phyloP scores from a whole-genome alignment of 2,329 filamentous ascomycete genomes.

The Penicillium corylophilum region DNA sequence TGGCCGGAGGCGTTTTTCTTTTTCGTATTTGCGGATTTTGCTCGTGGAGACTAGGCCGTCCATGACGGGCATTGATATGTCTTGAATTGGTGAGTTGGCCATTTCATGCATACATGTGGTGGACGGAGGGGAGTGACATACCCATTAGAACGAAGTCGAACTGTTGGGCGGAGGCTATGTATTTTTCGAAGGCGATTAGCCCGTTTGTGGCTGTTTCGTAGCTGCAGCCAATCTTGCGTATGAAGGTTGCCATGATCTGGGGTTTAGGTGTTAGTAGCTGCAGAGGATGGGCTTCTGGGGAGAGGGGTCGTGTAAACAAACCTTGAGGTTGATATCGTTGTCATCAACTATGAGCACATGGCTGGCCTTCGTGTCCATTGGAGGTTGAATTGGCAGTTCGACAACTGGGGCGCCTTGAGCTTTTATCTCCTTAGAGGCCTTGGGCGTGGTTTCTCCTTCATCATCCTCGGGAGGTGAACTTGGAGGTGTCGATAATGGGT shows the following conservation, averaged over 20 bases:
- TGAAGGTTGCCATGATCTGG: constrained; percentile 39
- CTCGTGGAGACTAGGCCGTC: constrained; percentile 45
- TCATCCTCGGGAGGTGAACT: background rate
- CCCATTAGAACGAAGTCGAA: constrained; percentile 40
- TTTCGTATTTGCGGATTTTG: constrained; percentile 40
- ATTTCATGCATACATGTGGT: background rate
- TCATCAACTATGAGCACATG: constrained; percentile 44
- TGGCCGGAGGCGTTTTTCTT: constrained; percentile 21
- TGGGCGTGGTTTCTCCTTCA: background rate
- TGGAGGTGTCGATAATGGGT: background rate
- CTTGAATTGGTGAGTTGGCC: constrained; percentile 23
- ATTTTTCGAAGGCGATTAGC: constrained; percentile 38
- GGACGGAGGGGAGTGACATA: constrained; percentile 7
- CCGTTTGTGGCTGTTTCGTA: constrained; percentile 42
- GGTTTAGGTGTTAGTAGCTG: background rate
- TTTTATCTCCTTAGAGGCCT: background rate
- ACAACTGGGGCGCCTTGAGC: background rate
- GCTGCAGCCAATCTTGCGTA: constrained; percentile 37
- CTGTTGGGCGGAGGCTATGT: constrained; percentile 24
- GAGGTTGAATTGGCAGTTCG: constrained; percentile 1
- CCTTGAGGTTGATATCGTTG: constrained; percentile 43
- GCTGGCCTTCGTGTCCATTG: constrained; percentile 1
- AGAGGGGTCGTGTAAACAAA: background rate
- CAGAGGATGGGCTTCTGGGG: background rate
- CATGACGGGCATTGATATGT: constrained; percentile 47